Conservation (phyloP, 306 rosid species). For the Castanea crenata region DNA sequence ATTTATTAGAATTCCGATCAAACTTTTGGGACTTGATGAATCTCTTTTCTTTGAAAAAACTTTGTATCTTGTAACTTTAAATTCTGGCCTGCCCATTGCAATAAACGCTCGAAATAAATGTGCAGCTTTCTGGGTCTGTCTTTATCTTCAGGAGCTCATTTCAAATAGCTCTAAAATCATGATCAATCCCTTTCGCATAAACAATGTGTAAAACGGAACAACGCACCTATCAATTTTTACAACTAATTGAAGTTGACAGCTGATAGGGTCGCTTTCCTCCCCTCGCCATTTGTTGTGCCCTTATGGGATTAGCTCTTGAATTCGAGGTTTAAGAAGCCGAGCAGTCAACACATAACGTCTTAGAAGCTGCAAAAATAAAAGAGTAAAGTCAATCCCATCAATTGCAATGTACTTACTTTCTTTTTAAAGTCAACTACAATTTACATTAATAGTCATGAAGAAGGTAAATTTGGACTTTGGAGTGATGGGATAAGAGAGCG, state of each 20-base stretch:
- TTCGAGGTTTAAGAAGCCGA: too few species aligned
- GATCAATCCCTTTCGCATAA: slow-evolving; percentile 17
- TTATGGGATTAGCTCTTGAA: too few species aligned
- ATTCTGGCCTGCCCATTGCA: not conserved
- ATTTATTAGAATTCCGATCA: not conserved
- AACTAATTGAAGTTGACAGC: slow-evolving; percentile 25
- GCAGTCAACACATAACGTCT: too few species aligned
- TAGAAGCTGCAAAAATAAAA: too few species aligned
- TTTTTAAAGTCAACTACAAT: too few species aligned
- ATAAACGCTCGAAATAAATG: not conserved
- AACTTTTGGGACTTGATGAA: not conserved
- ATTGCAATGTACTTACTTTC: too few species aligned
- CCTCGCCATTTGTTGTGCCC: too few species aligned
- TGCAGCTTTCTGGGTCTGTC: not conserved
- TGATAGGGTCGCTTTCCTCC: too few species aligned
- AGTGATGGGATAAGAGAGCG: too few species aligned
- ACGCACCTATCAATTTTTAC: not conserved
- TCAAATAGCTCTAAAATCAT: slow-evolving; percentile 20
- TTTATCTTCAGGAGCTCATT: not conserved
- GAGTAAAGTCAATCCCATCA: too few species aligned
- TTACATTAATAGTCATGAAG: too few species aligned
- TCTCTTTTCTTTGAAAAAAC: not conserved
- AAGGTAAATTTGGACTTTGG: too few species aligned
- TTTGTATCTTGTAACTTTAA: not conserved
- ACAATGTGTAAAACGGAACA: slow-evolving; percentile 23